Evolutionary conservation across 306 rosid species (phyloP).

Genomic region (Begonia peltatifolia): DNA sequence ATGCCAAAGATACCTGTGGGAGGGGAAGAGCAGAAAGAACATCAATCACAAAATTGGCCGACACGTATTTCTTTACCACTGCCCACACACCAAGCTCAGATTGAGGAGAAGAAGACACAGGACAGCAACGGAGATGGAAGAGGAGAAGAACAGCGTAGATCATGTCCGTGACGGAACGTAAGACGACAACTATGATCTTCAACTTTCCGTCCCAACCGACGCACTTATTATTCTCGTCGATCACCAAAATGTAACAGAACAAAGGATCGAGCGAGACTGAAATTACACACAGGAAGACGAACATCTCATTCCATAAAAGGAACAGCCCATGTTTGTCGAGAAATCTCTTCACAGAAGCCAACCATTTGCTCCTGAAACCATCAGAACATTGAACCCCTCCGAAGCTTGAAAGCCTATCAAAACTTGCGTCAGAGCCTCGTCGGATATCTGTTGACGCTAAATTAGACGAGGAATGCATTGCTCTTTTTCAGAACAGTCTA

Average conservation of each 20-base stretch:
- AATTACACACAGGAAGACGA: neutral
- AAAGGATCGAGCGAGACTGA: slow-evolving; percentile 7
- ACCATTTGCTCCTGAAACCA: neutral
- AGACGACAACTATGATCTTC: slow-evolving; percentile 2
- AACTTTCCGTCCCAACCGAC: slow-evolving; percentile 6
- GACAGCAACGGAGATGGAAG: slow-evolving; percentile 2
- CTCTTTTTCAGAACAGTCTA: no score
- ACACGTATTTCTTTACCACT: neutral
- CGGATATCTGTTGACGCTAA: no score
- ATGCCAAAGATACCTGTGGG: no score
- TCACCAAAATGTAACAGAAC: slow-evolving; percentile 5
- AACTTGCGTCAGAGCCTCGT: neutral
- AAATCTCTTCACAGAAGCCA: neutral
- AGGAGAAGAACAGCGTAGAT: slow-evolving; percentile 2
- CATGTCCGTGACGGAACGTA: slow-evolving; percentile 7
- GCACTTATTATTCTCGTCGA: neutral
- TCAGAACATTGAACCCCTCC: neutral
- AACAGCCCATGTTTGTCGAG: neutral
- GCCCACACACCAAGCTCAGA: neutral
- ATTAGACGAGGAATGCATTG: no score
- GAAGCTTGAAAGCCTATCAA: neutral
- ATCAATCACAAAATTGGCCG: slow-evolving; percentile 1
- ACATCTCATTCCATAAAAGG: neutral
- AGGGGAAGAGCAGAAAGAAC: slow-evolving; percentile 12
- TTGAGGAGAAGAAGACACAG: neutral